These are phyloP conservation scores for Plantago major DNA, from an alignment of 257 asterid genomes.

Conservation along the genomic window DNA sequence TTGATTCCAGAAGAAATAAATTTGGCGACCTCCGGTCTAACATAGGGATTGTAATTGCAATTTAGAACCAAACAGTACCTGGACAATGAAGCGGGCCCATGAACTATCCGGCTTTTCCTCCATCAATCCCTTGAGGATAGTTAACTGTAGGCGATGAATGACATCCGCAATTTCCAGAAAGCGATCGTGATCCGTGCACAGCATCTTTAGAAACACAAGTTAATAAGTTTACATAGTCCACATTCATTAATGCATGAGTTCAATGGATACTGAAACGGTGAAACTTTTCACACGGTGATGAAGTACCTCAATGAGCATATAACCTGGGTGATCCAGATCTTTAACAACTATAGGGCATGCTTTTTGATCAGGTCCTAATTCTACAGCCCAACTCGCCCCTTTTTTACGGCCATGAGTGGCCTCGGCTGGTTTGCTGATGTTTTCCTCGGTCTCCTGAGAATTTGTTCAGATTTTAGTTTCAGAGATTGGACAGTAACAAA, in stretches of 20 bases:
- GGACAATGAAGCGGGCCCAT: slow-evolving; percentile 77
- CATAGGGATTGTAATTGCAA: too few relatives aligned
- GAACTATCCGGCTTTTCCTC: slow-evolving; percentile 43
- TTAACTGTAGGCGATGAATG: slow-evolving; percentile 59
- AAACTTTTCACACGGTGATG: neutral
- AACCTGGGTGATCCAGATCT: slow-evolving; percentile 80
- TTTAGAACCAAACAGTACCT: slow-evolving; percentile 46
- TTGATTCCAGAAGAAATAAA: too few relatives aligned
- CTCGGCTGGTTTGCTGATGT: slow-evolving; percentile 29
- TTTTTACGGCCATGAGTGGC: slow-evolving; percentile 31
- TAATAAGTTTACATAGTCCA: neutral
- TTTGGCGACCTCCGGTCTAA: too few relatives aligned
- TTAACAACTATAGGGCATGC: slow-evolving; percentile 74
- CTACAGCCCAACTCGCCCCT: slow-evolving; percentile 92
- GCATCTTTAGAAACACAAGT: slow-evolving; percentile 46
- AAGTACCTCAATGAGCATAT: slow-evolving; percentile 82
- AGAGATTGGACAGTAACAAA: too few relatives aligned
- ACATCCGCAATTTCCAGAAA: slow-evolving; percentile 82
- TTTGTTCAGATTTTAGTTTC: slow-evolving; percentile 12
- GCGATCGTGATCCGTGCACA: slow-evolving; percentile 61
- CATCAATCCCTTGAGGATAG: slow-evolving; percentile 73
- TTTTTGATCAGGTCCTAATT: slow-evolving; percentile 52
- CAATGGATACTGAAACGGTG: slow-evolving; percentile 2
- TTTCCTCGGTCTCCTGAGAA: slow-evolving; percentile 38
- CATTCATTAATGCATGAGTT: slow-evolving; percentile 1